These are phyloP conservation scores for Sesbania bispinosa DNA, from an alignment of 306 rosid genomes.

Conservation along the genomic window DNA sequence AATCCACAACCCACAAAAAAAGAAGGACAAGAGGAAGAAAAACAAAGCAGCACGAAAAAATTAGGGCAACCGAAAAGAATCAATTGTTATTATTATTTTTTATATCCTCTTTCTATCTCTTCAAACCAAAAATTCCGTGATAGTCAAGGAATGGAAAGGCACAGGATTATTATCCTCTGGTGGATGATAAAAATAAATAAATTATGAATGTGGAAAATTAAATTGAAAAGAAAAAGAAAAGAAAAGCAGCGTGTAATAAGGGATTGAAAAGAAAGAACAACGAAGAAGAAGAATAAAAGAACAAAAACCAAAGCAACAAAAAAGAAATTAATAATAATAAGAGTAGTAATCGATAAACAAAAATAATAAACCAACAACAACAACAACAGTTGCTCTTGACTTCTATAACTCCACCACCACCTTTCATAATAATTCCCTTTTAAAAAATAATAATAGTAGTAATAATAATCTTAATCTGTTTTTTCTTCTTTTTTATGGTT, in stretches of 20 bases:
- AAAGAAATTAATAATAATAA: conserved; percentile 25
- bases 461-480: conserved; percentile 21
- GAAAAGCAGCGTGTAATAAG: conserved; percentile 4
- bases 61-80: conserved; percentile 45
- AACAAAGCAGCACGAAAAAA: conserved; percentile 24
- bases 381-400: conserved; percentile 57
- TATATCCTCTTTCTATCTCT: conserved; percentile 24
- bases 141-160: conserved; percentile 65
- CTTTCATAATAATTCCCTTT: conserved; percentile 51
- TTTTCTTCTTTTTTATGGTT: conserved; percentile 8
- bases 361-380: conserved; percentile 37
- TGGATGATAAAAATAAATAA: conserved; percentile 36
- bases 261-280: conserved; percentile 48
- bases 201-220: conserved; percentile 23
- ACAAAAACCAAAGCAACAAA: conserved; percentile 37
- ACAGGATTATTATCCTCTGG: conserved; percentile 53
- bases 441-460: neutral
- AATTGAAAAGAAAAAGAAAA: conserved; percentile 11
- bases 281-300: conserved; percentile 39
- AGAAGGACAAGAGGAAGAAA: conserved; percentile 15
- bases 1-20: conserved; percentile 34
- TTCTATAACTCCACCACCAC: conserved; percentile 62
- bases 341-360: conserved; percentile 36
- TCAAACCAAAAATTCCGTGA: conserved; percentile 59
- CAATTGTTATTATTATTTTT: neutral